These are phyloP conservation scores for Kitagawia praeruptora DNA, from an alignment of 129 eudicot genomes.

Conservation along the genomic window DNA sequence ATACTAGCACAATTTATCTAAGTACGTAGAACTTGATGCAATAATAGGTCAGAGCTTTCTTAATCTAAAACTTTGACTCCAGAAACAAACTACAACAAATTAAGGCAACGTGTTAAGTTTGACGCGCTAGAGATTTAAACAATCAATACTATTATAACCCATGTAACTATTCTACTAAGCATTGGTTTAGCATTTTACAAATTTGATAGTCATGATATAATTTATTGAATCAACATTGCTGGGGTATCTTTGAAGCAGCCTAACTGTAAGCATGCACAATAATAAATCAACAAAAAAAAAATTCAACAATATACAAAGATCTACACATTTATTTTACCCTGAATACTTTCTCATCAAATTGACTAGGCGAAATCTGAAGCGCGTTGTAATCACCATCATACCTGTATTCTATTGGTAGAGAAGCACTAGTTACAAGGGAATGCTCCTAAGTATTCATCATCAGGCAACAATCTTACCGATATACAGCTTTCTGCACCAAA, in stretches of 20 bases:
- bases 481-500: too few species aligned
- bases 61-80: background rate
- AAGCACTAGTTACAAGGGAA: too few species aligned
- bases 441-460: too few species aligned
- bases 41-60: background rate
- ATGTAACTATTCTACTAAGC: background rate
- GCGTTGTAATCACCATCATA: constrained; percentile 95
- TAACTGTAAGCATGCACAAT: background rate
- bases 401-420: too few species aligned
- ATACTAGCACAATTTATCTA: background rate
- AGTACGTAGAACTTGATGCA: background rate
- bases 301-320: background rate
- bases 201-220: background rate
- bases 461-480: too few species aligned
- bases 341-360: constrained; percentile 72
- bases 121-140: too few species aligned
- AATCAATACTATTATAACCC: background rate
- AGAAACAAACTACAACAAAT: background rate
- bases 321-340: constrained; percentile 33
- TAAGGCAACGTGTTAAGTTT: background rate
- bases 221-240: background rate
- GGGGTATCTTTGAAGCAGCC: too few species aligned
- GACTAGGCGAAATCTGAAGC: constrained; percentile 85
- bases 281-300: background rate
- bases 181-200: background rate